Evolutionary conservation across 2,329 filamentous ascomycete species (phyloP), one percentile per base, ranked within the genome.

Genomic region (Lecanicillium sp.): DNA sequence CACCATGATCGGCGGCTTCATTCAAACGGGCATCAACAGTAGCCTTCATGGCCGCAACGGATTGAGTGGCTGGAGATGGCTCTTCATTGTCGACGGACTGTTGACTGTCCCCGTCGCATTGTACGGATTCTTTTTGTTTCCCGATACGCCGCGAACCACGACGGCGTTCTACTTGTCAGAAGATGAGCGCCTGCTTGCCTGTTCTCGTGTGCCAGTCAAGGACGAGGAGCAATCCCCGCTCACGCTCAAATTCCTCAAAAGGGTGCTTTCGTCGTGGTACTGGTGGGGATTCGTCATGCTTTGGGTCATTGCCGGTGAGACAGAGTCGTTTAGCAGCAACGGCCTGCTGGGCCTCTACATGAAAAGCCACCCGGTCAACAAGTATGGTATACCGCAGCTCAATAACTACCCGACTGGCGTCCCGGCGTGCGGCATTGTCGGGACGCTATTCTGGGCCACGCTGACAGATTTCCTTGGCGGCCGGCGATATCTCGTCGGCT

Each of bases 251-350:
- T 81, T 83, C 46, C 47, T 69, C 17, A 75, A 68, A 44, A 68
- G 66, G 32, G 69, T 80, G 13, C 64, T 83, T 9, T 60, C 62
- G 0, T 78, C 74, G 0, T 79, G 73, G 71, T 72, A 79, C 49
- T 81, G 74, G 68, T 83, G 77, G 64, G 78, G 77, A 1, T 84
- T 84, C 47, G 70, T 77, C 2, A 51, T 75, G 4, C 70, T 84
- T 0, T 84, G 80, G 79, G 72, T 82, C 46, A 77, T 87, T 29
- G 81, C 80, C 0, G 79, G 81, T 20, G 79, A 85, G 52, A 80
- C 78, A 0, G 82, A 87, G 54, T 82, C 78, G 0, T 86, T 85
- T 55, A 77, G 72, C 37, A 69, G 72, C 15, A 85, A 87, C 55
- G 64, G 74, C 0, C 63, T 85, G 0, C 57, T 75, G 1, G 58